phyloP scores from a whole-genome alignment of 176 grass and related monocot species.

The Carex pumila region DNA sequence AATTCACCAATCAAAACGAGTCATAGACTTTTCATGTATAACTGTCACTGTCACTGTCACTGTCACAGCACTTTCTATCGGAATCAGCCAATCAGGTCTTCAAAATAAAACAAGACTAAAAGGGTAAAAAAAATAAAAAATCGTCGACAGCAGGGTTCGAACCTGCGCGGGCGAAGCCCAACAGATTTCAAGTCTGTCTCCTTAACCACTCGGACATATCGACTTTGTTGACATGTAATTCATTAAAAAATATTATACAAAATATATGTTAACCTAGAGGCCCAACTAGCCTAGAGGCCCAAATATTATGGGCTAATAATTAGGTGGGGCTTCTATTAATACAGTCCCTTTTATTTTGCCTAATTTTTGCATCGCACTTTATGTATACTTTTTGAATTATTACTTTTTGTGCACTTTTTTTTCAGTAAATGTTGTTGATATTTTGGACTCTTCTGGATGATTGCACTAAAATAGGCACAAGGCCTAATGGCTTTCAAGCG shows the following conservation, averaged over 20 bases:
- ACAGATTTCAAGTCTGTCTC: constrained; percentile 99
- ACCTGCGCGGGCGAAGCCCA: constrained; percentile 91
- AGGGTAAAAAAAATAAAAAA: neutral
- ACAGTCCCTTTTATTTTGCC: neutral
- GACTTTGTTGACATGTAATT: neutral
- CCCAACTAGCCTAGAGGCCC: neutral
- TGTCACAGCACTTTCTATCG: neutral
- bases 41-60: no score
- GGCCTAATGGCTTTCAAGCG: neutral
- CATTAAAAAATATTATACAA: no score
- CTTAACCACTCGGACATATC: constrained; percentile 98
- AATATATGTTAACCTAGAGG: no score
- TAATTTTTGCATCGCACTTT: neutral
- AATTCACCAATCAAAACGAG: no score
- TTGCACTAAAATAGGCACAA: no score
- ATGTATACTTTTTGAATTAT: neutral
- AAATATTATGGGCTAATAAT: neutral
- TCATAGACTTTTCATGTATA: no score
- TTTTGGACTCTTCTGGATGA: neutral
- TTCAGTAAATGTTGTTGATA: neutral
- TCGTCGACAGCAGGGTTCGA: constrained; percentile 80
- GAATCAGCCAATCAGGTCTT: neutral
- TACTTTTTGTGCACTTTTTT: neutral
- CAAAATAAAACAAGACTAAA: neutral
- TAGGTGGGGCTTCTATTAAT: constrained; percentile 4